Evolutionary conservation across 805 yeast genomes (phyloP).

Genomic region (Candida nanaspora): DNA sequence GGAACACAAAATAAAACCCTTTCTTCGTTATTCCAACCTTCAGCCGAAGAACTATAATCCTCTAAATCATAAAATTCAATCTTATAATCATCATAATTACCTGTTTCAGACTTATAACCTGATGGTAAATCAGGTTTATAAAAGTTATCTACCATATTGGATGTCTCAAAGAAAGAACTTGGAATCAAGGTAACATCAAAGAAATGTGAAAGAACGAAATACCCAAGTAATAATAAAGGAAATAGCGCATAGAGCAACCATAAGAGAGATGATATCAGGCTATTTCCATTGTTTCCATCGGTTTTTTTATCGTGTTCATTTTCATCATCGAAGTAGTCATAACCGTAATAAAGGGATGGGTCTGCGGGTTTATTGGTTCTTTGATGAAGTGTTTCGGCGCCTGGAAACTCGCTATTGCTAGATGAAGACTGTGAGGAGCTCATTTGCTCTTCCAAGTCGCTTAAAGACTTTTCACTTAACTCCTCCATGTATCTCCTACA

Average conservation of each 20-base stretch:
- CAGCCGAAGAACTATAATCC: conserved; percentile 53
- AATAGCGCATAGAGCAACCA: conserved; percentile 16
- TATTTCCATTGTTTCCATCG: background rate
- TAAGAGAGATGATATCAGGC: conserved; percentile 1
- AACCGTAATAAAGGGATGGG: background rate
- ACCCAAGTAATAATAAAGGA: conserved; percentile 10
- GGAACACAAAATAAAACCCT: conserved; percentile 84
- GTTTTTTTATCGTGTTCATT: conserved; percentile 6
- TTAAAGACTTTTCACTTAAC: background rate
- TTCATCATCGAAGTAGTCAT: conserved; percentile 8
- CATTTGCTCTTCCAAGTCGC: background rate
- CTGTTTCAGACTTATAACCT: conserved; percentile 17
- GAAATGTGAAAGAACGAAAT: conserved; percentile 7
- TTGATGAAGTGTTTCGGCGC: background rate
- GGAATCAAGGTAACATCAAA: background rate
- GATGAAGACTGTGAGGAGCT: background rate
- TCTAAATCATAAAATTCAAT: conserved; percentile 71
- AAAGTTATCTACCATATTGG: conserved; percentile 3
- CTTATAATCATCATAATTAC: conserved; percentile 21
- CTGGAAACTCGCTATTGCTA: background rate
- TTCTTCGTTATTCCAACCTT: conserved; percentile 78
- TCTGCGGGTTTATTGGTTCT: too few species aligned
- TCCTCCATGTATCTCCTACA: background rate
- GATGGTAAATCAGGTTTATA: conserved; percentile 31
- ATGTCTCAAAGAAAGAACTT: conserved; percentile 2